These are phyloP conservation scores for Yamadazyma spencermartinsiae DNA, from an alignment of 1,139 yeast genomes.

Conservation along the genomic window DNA sequence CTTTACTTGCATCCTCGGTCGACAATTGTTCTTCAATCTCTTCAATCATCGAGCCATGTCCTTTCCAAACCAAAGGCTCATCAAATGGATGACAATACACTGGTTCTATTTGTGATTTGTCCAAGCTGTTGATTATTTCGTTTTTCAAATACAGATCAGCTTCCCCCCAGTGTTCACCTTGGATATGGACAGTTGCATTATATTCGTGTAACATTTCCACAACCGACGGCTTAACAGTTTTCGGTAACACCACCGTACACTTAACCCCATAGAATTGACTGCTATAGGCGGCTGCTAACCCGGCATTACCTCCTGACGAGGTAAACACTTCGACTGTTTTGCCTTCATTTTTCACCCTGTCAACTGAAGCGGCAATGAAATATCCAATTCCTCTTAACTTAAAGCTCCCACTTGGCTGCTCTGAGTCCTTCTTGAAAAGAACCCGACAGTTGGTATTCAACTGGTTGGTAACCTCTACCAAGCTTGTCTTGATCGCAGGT, in stretches of 20 bases:
- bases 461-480: slow-evolving; percentile 36
- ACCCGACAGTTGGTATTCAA: slow-evolving; percentile 48
- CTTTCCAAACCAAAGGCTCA: slow-evolving; percentile 64
- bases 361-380: slow-evolving; percentile 34
- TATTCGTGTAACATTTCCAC: slow-evolving; percentile 33
- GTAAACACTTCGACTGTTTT: slow-evolving; percentile 50
- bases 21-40: slow-evolving; percentile 52
- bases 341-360: slow-evolving; percentile 17
- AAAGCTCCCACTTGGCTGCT: slow-evolving; percentile 75
- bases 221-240: slow-evolving; percentile 36
- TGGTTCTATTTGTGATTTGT: slow-evolving; percentile 30
- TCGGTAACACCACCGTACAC: slow-evolving; percentile 70
- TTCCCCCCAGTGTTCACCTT: slow-evolving; percentile 64
- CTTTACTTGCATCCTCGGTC: slow-evolving; percentile 21
- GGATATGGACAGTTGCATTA: slow-evolving; percentile 55
- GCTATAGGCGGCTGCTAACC: slow-evolving; percentile 71
- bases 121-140: slow-evolving; percentile 29
- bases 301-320: slow-evolving; percentile 80
- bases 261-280: slow-evolving; percentile 44
- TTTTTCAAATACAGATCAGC: slow-evolving; percentile 56
- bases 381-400: slow-evolving; percentile 67
- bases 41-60: slow-evolving; percentile 60
- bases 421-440: slow-evolving; percentile 58
- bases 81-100: slow-evolving; percentile 75
- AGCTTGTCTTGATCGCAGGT: slow-evolving; percentile 44